Evolutionary conservation across 2,329 filamentous ascomycete genomes (phyloP), one percentile per base, ranked within the genome.

Genomic region (Parastagonospora nodorum): DNA sequence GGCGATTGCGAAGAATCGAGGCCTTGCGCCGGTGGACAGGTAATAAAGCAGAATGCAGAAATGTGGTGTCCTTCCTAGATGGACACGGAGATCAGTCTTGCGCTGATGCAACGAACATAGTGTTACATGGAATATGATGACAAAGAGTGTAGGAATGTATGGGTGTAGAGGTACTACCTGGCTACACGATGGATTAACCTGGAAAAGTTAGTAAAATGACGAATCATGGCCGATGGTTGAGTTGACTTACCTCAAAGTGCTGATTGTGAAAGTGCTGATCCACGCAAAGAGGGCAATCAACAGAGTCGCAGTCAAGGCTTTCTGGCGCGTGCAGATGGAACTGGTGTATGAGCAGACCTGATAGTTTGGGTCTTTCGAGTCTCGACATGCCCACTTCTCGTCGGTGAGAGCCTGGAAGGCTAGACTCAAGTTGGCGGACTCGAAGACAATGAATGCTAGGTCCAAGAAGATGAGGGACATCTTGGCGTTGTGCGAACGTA

Each of bases 361-460:
- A 0, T 8, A 7, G 8, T 39, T 36, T 1, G 50, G 29, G 33
- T 48, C 42, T 2, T 38, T 41, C 11, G 55, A 53, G 14, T 68
- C 58, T 24, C 55, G 71, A 60, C 78, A 81, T 7, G 77, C 77
- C 70, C 85, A 87, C 35, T 80, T 78, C 28, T 80, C 77, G 61
- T 88, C 83, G 5, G 80, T 87, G 46, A 97, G 78, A 8, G 90
- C 88, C 69, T 90, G 89, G 71, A 97, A 96, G 1, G 93, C 92
- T 57, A 99, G 79, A 35, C 90, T 89, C 24, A 96, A 83, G 75
- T 96, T 97, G 44, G 92, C 92, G 4, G 92, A 92, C 73, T 96
- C 93, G 77, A 99, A 96, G 36, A 97, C 92, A 67, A 99, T 96
- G 72, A 99, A 99, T 66, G 97, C 87, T 3, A 99, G 81, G 74